Conservation (phyloP, 2,329 filamentous ascomycete species). For the Diplodia scrobiculata region DNA sequence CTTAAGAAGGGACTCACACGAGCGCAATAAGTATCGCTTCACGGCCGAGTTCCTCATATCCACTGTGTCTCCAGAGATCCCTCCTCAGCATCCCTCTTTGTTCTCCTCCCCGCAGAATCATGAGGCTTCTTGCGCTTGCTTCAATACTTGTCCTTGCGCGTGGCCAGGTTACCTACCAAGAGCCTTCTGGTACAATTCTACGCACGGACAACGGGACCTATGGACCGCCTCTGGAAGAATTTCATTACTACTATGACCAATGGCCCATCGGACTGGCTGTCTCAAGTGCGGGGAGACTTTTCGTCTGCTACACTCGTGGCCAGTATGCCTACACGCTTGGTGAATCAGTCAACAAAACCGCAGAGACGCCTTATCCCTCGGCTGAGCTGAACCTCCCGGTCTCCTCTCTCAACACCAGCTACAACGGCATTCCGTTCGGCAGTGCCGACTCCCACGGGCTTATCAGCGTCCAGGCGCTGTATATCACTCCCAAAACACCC, state of each 20-base stretch:
- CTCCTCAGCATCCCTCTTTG: background rate
- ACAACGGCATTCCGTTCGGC: constrained; percentile 51
- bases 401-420: constrained; percentile 48
- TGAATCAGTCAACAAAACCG: constrained; percentile 52
- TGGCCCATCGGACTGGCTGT: constrained; percentile 55
- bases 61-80: too few species aligned
- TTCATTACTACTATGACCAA: constrained; percentile 53
- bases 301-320: constrained; percentile 55
- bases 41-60: background rate
- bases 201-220: constrained; percentile 53
- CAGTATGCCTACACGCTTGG: constrained; percentile 53
- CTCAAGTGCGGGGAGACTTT: constrained; percentile 53
- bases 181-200: constrained; percentile 38
- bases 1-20: background rate
- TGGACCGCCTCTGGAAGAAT: constrained; percentile 53
- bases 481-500: constrained; percentile 50
- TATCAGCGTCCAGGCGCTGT: constrained; percentile 55
- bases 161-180: constrained; percentile 22
- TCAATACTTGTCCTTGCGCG: background rate
- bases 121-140: constrained; percentile 2
- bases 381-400: constrained; percentile 49
- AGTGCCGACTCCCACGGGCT: constrained; percentile 50
- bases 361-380: constrained; percentile 52
- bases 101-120: background rate
- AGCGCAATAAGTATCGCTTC: background rate